Evolutionary conservation across 768 basidiomycete species (phyloP).

Genomic region (Vararia minispora): DNA sequence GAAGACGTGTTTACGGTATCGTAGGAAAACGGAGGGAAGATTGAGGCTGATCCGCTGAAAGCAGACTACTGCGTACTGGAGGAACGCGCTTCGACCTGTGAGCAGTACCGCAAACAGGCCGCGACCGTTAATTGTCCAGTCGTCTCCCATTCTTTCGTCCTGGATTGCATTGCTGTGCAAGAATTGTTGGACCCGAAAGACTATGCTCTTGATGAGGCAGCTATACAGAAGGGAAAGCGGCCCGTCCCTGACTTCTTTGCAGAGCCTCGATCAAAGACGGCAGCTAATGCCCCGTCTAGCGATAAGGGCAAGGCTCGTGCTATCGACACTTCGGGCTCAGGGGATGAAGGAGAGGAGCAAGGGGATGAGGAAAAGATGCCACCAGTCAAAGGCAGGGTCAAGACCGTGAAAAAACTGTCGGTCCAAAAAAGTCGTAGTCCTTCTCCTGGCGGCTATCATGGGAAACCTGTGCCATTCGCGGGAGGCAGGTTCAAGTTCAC

Average conservation of each 20-base stretch:
- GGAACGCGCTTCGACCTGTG: slow-evolving; percentile 37
- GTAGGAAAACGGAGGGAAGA: slow-evolving; percentile 59
- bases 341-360: slow-evolving; percentile 1
- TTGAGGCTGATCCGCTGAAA: slow-evolving; percentile 36
- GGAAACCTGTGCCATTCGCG: no score
- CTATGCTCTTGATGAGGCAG: slow-evolving; percentile 29
- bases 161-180: slow-evolving; percentile 36
- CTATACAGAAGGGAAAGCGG: slow-evolving; percentile 1
- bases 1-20: slow-evolving; percentile 8
- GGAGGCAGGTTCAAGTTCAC: slow-evolving; percentile 11
- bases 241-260: not conserved
- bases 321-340: no score
- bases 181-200: slow-evolving; percentile 31
- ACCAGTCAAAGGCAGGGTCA: slow-evolving; percentile 1
- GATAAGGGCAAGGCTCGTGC: not conserved
- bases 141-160: slow-evolving; percentile 41
- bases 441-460: no score
- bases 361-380: not conserved
- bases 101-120: slow-evolving; percentile 31
- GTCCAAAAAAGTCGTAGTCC: no score
- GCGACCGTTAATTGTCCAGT: slow-evolving; percentile 28
- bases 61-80: slow-evolving; percentile 57
- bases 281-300: not conserved
- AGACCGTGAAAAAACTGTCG: not conserved
- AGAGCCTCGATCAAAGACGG: not conserved